Conservation (phyloP, 1,139 yeast genomes). For the Scheffersomyces segobiensis region DNA sequence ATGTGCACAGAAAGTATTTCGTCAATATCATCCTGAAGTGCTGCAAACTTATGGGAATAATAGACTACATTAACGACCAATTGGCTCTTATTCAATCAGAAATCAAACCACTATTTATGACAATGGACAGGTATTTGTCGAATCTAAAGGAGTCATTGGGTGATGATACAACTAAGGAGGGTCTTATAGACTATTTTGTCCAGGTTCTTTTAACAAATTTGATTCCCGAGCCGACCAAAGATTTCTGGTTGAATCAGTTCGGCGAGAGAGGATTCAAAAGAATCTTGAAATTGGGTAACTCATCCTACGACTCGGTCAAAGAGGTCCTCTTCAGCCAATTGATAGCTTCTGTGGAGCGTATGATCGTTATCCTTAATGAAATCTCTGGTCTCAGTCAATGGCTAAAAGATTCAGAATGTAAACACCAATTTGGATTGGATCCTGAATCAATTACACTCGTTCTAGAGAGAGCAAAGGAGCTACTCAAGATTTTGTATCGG, state of each 20-base stretch:
- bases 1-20: constrained; percentile 13
- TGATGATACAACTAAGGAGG: constrained; percentile 1
- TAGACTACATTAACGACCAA: constrained; percentile 38
- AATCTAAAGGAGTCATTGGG: constrained; percentile 27
- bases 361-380: constrained; percentile 50
- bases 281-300: constrained; percentile 53
- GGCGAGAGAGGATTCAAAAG: constrained; percentile 70
- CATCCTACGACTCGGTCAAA: constrained; percentile 50
- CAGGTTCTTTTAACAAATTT: constrained; percentile 60
- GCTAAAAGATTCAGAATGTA: constrained; percentile 20
- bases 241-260: constrained; percentile 50
- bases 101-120: constrained; percentile 40
- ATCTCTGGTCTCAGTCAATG: constrained; percentile 48
- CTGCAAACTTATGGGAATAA: constrained; percentile 33
- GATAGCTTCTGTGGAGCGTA: constrained; percentile 58
- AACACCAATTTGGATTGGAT: constrained; percentile 27
- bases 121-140: constrained; percentile 36
- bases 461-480: constrained; percentile 26
- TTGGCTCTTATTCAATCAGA: constrained; percentile 36
- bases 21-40: constrained; percentile 24
- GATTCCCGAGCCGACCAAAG: constrained; percentile 41
- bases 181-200: constrained; percentile 29
- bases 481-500: constrained; percentile 38
- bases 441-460: constrained; percentile 24
- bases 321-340: constrained; percentile 49